Percentiles rank a stretch among this genome's conserved stretches.
Evolutionary conservation across 331 rosid species (phyloP).

Genomic region (Prunus yedoensis): DNA sequence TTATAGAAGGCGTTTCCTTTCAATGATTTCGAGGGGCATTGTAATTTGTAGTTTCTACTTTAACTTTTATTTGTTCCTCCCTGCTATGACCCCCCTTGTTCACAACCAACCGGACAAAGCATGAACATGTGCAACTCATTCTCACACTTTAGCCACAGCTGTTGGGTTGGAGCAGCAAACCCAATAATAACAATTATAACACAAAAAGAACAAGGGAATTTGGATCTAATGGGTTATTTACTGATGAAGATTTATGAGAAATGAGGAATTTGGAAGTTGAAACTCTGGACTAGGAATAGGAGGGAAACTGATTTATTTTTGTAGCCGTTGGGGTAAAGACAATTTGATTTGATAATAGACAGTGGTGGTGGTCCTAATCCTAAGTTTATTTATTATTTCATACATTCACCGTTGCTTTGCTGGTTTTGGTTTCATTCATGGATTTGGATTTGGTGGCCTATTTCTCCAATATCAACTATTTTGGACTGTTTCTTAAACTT

Average conservation of each 20-base stretch:
- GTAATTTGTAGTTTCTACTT: neutral
- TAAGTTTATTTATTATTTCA: neutral
- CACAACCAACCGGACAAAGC: neutral
- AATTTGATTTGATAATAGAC: neutral
- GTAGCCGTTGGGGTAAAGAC: conserved; percentile 23
- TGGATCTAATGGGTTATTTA: too few relatives aligned
- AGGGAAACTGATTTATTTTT: conserved; percentile 24
- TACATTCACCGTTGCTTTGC: neutral
- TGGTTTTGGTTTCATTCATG: neutral
- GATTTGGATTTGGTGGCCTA: neutral
- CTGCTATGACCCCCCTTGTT: neutral
- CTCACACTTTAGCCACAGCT: neutral
- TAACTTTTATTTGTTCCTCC: neutral
- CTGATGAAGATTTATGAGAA: neutral
- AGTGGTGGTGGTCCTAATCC: neutral
- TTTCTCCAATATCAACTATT: conserved; percentile 13
- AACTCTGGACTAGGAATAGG: neutral
- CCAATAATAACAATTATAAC: too few relatives aligned
- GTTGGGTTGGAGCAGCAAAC: too few relatives aligned
- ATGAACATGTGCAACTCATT: neutral
- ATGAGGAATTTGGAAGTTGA: neutral
- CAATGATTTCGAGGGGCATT: conserved; percentile 14
- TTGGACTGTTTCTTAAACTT: conserved; percentile 25
- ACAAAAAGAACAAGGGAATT: too few relatives aligned
- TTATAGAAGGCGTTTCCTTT: neutral